Base-by-base conservation (phyloP, 2,329 filamentous ascomycete species). In the Clonostachys byssicola region DNA sequence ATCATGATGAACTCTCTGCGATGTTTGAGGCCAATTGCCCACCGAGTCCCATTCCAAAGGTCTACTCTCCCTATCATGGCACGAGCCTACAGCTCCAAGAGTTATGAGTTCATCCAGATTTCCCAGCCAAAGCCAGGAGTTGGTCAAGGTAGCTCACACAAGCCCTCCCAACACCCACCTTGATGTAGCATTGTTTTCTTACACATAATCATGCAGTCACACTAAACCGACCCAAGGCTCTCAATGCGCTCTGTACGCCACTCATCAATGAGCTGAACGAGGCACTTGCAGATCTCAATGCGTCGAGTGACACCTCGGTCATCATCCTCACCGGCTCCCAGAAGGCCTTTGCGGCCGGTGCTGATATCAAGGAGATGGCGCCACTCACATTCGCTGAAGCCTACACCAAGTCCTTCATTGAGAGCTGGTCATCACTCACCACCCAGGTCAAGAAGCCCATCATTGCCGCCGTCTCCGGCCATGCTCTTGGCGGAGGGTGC, bases 321-420 rank as follows among this genome's bases (percentile, higher is more conserved):
- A 89, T 95, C 57, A 70, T 99, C 49, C 76, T 99, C 49, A 96
- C 94, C 1, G 94, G 94, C 47, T 95, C 87, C 42, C 77, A 90
- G 55, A 90, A 86, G 68, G 92, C 92, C 40, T 99, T 96, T 63
- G 92, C 92, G 33, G 92, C 94, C 41, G 94, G 94, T 45, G 94
- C 94, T 51, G 94, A 99, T 69, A 99, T 99, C 75, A 97, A 97
- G 71, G 94, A 99, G 71, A 99, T 99, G 94, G 88, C 90, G 33
- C 85, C 90, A 51, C 82, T 96, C 38, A 92, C 86, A 47, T 99
- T 99, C 71, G 81, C 88, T 52, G 75, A 86, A 54, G 92, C 94
- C 38, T 97, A 96, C 73, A 88, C 83, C 43, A 83, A 75, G 56
- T 89, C 95, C 63, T 99, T 99, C 68, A 97, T 99, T 68, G 91